phyloP scores from a whole-genome alignment of 2,329 filamentous ascomycete genomes.

The Xylariaceae sp. region DNA sequence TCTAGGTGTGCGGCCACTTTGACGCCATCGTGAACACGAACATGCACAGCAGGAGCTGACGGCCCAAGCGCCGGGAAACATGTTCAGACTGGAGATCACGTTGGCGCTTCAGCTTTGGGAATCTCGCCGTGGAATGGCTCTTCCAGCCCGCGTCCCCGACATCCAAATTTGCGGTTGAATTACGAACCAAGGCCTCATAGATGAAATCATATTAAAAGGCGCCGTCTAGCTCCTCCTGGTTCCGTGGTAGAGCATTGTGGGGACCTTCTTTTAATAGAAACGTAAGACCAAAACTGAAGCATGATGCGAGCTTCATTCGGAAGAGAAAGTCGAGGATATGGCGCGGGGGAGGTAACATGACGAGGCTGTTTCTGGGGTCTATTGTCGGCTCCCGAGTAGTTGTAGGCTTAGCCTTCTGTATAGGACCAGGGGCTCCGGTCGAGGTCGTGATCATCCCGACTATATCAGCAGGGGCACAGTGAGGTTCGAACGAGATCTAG shows the following conservation, averaged over 20 bases:
- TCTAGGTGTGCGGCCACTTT: constrained; percentile 4
- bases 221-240: constrained; percentile 25
- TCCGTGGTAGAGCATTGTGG: constrained; percentile 12
- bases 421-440: constrained; percentile 1
- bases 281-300: constrained; percentile 18
- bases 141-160: constrained; percentile 31
- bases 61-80: constrained; percentile 17
- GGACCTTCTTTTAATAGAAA: constrained; percentile 29
- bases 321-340: too few relatives aligned
- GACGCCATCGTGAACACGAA: constrained; percentile 16
- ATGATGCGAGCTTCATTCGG: constrained; percentile 9
- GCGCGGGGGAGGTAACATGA: too few relatives aligned
- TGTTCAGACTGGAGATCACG: constrained; percentile 19
- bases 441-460: constrained; percentile 6
- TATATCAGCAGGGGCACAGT: constrained; percentile 2
- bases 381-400: too few relatives aligned
- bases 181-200: constrained; percentile 31
- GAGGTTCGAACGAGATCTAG: constrained; percentile 21
- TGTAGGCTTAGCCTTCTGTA: too few relatives aligned
- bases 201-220: constrained; percentile 39
- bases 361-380: too few relatives aligned
- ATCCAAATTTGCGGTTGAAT: constrained; percentile 41
- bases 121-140: constrained; percentile 19
- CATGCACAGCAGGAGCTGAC: constrained; percentile 1
- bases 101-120: constrained; percentile 17